A percentile compares a stretch with the other conserved stretches of the same genome.
Evolutionary conservation across 768 basidiomycete genomes (phyloP).

Genomic region (Paxillus involutus): DNA sequence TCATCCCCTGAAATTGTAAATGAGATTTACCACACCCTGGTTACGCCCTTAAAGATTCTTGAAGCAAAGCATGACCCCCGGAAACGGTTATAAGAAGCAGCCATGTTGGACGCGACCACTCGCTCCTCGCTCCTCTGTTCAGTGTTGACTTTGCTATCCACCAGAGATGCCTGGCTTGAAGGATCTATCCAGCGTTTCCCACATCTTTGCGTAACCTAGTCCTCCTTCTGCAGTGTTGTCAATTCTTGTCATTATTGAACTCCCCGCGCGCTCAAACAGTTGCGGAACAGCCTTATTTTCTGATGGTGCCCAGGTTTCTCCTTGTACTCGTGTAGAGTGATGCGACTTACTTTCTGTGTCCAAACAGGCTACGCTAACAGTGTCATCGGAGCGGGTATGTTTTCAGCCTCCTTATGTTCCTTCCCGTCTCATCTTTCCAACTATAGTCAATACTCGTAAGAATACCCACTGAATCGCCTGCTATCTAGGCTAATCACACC

Average conservation of each 20-base stretch:
- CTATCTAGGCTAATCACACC: no score
- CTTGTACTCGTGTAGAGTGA: slow-evolving; percentile 2
- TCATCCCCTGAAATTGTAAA: no score
- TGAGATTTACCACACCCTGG: no score
- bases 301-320: slow-evolving; percentile 51
- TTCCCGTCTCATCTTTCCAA: neutral
- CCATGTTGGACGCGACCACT: no score
- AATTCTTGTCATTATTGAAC: neutral
- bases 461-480: no score
- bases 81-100: no score
- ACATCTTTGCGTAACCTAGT: slow-evolving; percentile 85
- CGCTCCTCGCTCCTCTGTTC: no score
- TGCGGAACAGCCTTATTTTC: slow-evolving; percentile 89
- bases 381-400: slow-evolving; percentile 74
- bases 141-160: neutral
- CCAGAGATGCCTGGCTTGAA: slow-evolving; percentile 7
- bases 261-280: slow-evolving; percentile 33
- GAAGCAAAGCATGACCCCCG: no score
- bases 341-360: neutral
- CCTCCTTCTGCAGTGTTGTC: slow-evolving; percentile 6
- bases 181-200: slow-evolving; percentile 58
- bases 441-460: no score
- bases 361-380: slow-evolving; percentile 74
- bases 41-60: no score
- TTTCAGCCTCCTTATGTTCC: neutral